Evolutionary conservation across 805 yeast species (phyloP), one percentile per base, ranked within the genome.

Genomic region (Starmerella vitae): DNA sequence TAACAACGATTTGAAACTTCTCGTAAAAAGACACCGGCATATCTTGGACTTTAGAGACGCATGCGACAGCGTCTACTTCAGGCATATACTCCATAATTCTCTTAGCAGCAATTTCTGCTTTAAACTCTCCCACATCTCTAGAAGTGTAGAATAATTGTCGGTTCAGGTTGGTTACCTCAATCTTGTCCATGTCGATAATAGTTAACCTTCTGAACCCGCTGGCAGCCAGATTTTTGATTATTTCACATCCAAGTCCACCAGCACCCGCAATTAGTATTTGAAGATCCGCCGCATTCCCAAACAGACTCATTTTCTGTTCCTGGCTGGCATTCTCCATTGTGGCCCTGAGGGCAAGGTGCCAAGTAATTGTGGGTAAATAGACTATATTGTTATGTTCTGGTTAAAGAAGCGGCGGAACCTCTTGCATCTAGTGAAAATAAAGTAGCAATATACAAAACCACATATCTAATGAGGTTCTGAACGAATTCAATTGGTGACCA

Each of bases 241-340:
- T 76, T 56, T 81, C 91, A 59, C 93, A 80, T 3, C 93, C 93
- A 19, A 80, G 60, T 0, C 93, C 93, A 1, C 93, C 93, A 1
- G 88, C 88, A 1, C 93, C 93, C 33, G 79, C 68, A 3, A 60
- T 55, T 19, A 51, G 45, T 12, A 51, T 44, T 18, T 37, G 29
- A n/a, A n/a, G n/a, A n/a, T n/a, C n/a, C n/a, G n/a, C n/a, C n/a
- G n/a, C n/a, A n/a, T n/a, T n/a, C n/a, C n/a, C n/a, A n/a, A n/a
- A n/a, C n/a, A n/a, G n/a, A n/a, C n/a, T n/a, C n/a, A n/a, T n/a
- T n/a, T n/a, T n/a, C n/a, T n/a, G n/a, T n/a, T n/a, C n/a, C n/a
- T n/a, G n/a, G n/a, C n/a, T n/a, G n/a, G n/a, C n/a, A n/a, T n/a
- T n/a, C n/a, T n/a, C n/a, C 12, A 22, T 12, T 12, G 12, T 22